These are phyloP conservation scores for Crithidia fasciculata DNA, from an alignment of 208 protist species.

Conservation along the genomic window DNA sequence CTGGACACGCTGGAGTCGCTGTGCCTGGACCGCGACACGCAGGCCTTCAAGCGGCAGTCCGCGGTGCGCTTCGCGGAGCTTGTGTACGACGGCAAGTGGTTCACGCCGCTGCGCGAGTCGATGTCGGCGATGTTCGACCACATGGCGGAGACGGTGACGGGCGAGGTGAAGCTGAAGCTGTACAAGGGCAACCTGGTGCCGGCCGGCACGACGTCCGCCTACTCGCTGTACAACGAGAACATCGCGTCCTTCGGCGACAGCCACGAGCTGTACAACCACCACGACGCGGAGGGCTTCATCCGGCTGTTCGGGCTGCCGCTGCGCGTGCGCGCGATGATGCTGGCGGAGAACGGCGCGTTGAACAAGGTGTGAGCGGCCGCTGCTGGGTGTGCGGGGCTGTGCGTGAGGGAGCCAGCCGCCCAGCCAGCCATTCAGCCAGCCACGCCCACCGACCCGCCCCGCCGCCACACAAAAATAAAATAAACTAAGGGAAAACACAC, in stretches of 20 bases:
- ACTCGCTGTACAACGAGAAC: constrained; percentile 40
- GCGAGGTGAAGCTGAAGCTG: constrained; percentile 40
- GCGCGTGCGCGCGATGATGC: constrained; percentile 15
- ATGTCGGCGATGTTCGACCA: constrained; percentile 34
- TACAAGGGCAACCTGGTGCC: constrained; percentile 35
- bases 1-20: constrained; percentile 35
- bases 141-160: constrained; percentile 37
- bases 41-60: constrained; percentile 42
- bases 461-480: no score
- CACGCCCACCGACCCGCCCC: no score
- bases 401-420: no score
- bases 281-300: constrained; percentile 39
- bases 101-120: constrained; percentile 30
- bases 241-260: constrained; percentile 39
- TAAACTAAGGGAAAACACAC: no score
- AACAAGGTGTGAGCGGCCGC: constrained; percentile 14
- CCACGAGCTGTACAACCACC: constrained; percentile 37
- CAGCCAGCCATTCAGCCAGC: no score
- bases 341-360: background rate
- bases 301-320: constrained; percentile 39
- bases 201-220: constrained; percentile 23
- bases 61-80: constrained; percentile 39
- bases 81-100: constrained; percentile 44
- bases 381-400: no score
- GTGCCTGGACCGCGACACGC: constrained; percentile 37